Base-by-base conservation (phyloP, 2,329 filamentous ascomycete species). In the Aspergillus sp. region DNA sequence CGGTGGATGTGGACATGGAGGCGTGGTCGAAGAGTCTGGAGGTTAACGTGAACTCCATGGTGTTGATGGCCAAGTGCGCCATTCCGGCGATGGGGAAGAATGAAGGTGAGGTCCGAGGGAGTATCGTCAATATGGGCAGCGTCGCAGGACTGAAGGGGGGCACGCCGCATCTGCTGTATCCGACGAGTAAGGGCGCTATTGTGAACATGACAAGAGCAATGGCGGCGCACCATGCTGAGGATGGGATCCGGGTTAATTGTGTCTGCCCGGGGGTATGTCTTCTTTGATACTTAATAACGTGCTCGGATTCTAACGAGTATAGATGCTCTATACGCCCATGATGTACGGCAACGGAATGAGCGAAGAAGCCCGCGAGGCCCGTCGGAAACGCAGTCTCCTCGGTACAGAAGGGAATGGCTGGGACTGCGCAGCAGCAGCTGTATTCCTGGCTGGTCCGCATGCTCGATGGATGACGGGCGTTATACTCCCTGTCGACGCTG, bases 31-130 rank as follows among this genome's bases (percentile, higher is more conserved):
- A 77, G 51, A 79, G 81, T 0, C 77, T 89, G 55, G 79, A 86
- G 45, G 74, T 88, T 47, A 89, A 89, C 64, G 83, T 89, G 4
- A 80, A 79, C 4, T 86, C 82, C 63, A 89, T 89, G 86, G 81
- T 88, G 31, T 75, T 82, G 55, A 88, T 89, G 84, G 76, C 77
- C 17, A 87, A 87, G 64, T 82, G 83, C 62, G 80, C 81, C 0
- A 81, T 89, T 31, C 86, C 86, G 0, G 81, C 75, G 3, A 89
- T 89, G 86, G 61, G 63, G 23, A 77, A 76, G 55, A 87, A 87
- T 55, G 73, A 78, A 6, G 76, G 76, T 0, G 76, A 80, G 37
- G 66, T 39, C 6, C 21, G 25, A 33, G 68, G 67, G 4, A 68
- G 60, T 27, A 65, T 68, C 31, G 65, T 70, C n/a, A 89, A 89